A percentile compares a stretch with the other conserved stretches of the same genome.
phyloP scores from a whole-genome alignment of 441 rosid genomes.

The Populus hybrid region DNA sequence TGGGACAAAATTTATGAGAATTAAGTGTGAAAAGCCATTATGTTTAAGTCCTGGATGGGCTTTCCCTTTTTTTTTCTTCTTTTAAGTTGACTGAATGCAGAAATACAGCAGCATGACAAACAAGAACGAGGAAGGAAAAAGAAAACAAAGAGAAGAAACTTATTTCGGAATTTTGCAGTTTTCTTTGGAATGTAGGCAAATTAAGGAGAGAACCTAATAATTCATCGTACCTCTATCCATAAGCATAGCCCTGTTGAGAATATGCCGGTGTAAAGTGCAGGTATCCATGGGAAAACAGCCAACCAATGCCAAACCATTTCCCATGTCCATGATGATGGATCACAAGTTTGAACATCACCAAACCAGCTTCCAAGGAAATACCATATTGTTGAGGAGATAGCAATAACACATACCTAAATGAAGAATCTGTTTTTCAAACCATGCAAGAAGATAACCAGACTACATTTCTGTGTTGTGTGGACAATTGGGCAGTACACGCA shows the following conservation, averaged over 20 bases:
- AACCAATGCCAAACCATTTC: constrained; percentile 40
- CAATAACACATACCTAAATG: constrained; percentile 45
- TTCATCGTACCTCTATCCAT: constrained; percentile 51
- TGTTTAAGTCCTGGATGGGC: not conserved
- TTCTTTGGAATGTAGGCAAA: not conserved
- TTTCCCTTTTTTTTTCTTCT: not conserved
- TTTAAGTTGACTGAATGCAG: not conserved
- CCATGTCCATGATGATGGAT: constrained; percentile 51
- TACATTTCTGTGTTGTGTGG: not conserved
- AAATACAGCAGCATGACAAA: not conserved
- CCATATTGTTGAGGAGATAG: constrained; percentile 50
- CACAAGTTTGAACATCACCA: constrained; percentile 25
- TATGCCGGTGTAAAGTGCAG: constrained; percentile 52
- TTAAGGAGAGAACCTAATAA: not conserved
- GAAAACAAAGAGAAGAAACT: not conserved
- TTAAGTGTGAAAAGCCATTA: not conserved
- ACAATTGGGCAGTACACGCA: constrained; percentile 13
- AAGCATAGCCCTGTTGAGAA: constrained; percentile 59
- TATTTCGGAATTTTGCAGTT: not conserved
- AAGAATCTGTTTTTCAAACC: constrained; percentile 4
- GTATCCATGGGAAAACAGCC: constrained; percentile 61
- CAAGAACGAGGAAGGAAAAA: not conserved
- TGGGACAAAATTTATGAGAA: not conserved
- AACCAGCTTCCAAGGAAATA: constrained; percentile 39
- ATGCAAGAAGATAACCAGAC: constrained; percentile 2